Base-by-base conservation (phyloP, 306 rosid species). In the Rubus idaeus region DNA sequence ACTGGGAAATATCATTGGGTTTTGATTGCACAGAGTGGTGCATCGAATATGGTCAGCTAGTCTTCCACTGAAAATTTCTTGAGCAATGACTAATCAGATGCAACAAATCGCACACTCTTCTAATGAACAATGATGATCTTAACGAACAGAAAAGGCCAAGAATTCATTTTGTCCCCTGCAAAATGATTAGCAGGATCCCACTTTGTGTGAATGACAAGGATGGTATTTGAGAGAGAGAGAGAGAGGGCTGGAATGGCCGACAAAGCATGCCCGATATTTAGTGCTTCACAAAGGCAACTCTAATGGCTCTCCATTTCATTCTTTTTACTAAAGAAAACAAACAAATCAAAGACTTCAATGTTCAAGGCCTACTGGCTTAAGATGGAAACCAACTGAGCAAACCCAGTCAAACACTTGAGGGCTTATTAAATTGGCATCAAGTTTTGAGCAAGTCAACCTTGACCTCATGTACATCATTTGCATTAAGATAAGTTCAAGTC, bases 121-220 rank as follows among this genome's bases (percentile, higher is more conserved):
- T 57, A 35, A 78, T 20, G 77, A 78, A 10, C 39, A 44, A 83
- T 37, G 74, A 78, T 78, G 20, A 75, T 68, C 69, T 69, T 26
- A 78, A 74, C 45, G 74, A 71, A 46, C 68, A 63, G n/a, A 41
- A 70, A 52, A 46, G 47, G 45, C 50, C 71, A 41, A 30, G 62
- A 66, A 40, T 71, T 74, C 74, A 42, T 44, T 62, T 78, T 77
- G 70, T 61, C 21, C n/a, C 65, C 68, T 5, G 61, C 69, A 60
- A 42, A 82, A 82, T 74, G 80, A 78, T 78, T 77, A 9, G 26
- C 56, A 74, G 37, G 68, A 78, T 82, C 76, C 77, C 82, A 78
- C 82, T 74, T 65, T 69, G 70, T 74, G 77, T 61, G 74, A 74
- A 72, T 56, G 69, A 75, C 21, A 23, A 57, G 65, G 42, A 35